Evolutionary conservation across 108 stramenopile genomes (phyloP).

Genomic region (Bacterosira constricta): DNA sequence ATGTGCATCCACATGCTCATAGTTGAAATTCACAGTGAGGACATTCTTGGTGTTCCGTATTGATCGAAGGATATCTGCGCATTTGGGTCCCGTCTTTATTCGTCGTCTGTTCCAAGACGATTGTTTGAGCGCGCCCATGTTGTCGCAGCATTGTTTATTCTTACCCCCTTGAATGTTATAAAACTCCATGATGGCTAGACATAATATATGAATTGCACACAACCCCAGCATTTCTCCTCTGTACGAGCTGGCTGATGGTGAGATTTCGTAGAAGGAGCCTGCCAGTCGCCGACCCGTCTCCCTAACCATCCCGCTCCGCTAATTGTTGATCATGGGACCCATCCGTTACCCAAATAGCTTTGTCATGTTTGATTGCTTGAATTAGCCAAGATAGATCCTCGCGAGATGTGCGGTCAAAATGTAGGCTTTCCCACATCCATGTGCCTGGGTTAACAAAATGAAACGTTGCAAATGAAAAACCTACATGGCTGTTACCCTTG

Average conservation of each 20-base stretch:
- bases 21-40: not conserved
- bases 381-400: not conserved
- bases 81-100: not conserved
- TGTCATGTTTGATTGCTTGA: too few species aligned
- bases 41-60: not conserved
- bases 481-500: too few species aligned
- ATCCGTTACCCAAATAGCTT: slow-evolving; percentile 1
- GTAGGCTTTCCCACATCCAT: too few species aligned
- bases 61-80: not conserved
- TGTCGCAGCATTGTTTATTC: too few species aligned
- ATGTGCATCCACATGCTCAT: not conserved
- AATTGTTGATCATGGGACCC: not conserved
- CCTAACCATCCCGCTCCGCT: not conserved
- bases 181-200: too few species aligned
- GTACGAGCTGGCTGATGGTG: not conserved
- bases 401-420: too few species aligned
- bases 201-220: too few species aligned
- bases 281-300: not conserved
- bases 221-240: not conserved
- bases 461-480: too few species aligned
- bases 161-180: too few species aligned
- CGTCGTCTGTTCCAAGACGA: not conserved
- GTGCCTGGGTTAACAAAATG: too few species aligned
- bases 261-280: not conserved
- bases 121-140: not conserved